These are phyloP conservation scores for Acanthamoeba sp. DNA, from an alignment of 208 protist genomes.

Conservation along the genomic window DNA sequence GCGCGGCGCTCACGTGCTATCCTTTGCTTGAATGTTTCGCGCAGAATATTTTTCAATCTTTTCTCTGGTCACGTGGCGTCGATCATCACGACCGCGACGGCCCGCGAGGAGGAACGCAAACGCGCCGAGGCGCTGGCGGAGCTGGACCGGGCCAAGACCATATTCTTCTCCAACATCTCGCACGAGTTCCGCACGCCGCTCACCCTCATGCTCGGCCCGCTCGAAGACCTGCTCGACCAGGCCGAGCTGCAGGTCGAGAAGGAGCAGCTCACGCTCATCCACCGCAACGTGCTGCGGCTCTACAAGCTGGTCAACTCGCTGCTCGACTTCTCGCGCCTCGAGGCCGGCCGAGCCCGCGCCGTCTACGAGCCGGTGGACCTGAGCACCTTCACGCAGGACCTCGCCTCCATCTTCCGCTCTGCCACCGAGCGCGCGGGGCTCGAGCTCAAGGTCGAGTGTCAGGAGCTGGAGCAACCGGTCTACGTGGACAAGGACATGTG, in stretches of 20 bases:
- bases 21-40: not conserved
- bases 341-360: slow-evolving; percentile 73
- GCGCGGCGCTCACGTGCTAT: not conserved
- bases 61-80: slow-evolving; percentile 61
- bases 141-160: slow-evolving; percentile 79
- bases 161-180: slow-evolving; percentile 81
- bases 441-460: slow-evolving; percentile 18
- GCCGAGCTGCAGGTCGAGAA: not conserved
- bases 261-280: slow-evolving; percentile 54
- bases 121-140: slow-evolving; percentile 72
- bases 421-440: slow-evolving; percentile 15
- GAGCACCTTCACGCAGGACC: slow-evolving; percentile 54
- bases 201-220: slow-evolving; percentile 79
- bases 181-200: slow-evolving; percentile 80
- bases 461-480: not conserved
- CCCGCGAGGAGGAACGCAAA: slow-evolving; percentile 64
- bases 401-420: slow-evolving; percentile 65
- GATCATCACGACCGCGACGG: slow-evolving; percentile 43
- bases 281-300: slow-evolving; percentile 52
- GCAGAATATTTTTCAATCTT: slow-evolving; percentile 62
- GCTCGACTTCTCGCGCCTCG: slow-evolving; percentile 77
- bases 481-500: slow-evolving; percentile 78
- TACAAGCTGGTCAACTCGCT: slow-evolving; percentile 78
- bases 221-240: slow-evolving; percentile 53
- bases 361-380: slow-evolving; percentile 80